These are phyloP conservation scores for Thuja plicata DNA, from an alignment of 83 land plant species.

Conservation along the genomic window DNA sequence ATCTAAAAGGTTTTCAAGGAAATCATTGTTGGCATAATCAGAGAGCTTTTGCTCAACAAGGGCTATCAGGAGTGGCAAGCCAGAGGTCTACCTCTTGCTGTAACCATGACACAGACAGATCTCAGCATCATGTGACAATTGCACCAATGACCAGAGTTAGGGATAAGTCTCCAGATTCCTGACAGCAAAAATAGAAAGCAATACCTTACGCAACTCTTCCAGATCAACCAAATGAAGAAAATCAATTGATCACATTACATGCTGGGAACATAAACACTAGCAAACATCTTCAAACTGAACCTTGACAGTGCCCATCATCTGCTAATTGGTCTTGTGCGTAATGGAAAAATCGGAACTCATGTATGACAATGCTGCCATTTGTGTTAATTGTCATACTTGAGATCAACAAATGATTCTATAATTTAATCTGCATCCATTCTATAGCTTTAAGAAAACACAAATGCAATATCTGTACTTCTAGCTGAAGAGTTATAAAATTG, in stretches of 20 bases:
- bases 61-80: conserved; percentile 10
- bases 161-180: conserved; percentile 4
- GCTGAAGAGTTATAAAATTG: background rate
- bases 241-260: background rate
- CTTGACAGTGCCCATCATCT: background rate
- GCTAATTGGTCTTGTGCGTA: background rate
- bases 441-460: background rate
- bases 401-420: background rate
- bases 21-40: background rate
- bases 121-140: background rate
- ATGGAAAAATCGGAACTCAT: background rate
- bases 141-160: conserved; percentile 6
- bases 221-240: conserved; percentile 5
- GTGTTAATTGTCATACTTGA: background rate
- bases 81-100: conserved; percentile 12
- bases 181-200: background rate
- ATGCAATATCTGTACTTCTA: background rate
- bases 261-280: conserved; percentile 2
- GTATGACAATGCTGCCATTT: background rate
- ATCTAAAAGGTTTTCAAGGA: background rate
- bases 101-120: conserved; percentile 6
- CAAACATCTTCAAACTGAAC: background rate
- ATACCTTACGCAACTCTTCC: conserved; percentile 4
- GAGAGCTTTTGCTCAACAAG: background rate
- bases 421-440: background rate